A percentile compares a stretch with the other conserved stretches of the same genome.
Conservation (phyloP, 257 asterid genomes). For the Petunia secreta region DNA sequence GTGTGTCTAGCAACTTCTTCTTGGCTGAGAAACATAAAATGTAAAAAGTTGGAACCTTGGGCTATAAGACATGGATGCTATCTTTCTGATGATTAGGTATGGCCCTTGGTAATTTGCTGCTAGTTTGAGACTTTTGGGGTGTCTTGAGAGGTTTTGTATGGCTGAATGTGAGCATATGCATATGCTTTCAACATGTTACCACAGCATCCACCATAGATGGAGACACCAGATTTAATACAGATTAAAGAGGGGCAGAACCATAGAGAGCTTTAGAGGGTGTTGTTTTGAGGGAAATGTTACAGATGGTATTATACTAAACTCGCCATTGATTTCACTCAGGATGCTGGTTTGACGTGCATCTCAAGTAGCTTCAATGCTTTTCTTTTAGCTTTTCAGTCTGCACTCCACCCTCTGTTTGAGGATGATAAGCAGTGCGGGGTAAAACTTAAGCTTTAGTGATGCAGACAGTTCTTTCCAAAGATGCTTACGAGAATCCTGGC, state of each 20-base stretch:
- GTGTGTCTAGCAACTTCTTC: no score
- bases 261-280: neutral
- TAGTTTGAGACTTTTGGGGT: no score
- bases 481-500: neutral
- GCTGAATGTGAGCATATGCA: neutral
- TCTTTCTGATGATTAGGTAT: no score
- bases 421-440: neutral
- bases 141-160: no score
- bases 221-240: neutral
- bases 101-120: no score
- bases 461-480: neutral
- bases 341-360: constrained; percentile 1
- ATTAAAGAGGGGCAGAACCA: neutral
- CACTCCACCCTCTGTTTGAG: neutral
- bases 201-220: neutral
- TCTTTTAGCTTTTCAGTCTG: neutral
- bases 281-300: neutral
- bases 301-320: neutral
- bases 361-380: neutral
- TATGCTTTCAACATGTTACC: neutral
- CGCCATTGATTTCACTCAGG: neutral
- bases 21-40: no score
- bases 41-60: no score
- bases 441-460: neutral
- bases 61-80: no score